Evolutionary conservation across 2,329 filamentous ascomycete species (phyloP), one percentile per base, ranked within the genome.

Genomic region (Dactylellina cionopaga): DNA sequence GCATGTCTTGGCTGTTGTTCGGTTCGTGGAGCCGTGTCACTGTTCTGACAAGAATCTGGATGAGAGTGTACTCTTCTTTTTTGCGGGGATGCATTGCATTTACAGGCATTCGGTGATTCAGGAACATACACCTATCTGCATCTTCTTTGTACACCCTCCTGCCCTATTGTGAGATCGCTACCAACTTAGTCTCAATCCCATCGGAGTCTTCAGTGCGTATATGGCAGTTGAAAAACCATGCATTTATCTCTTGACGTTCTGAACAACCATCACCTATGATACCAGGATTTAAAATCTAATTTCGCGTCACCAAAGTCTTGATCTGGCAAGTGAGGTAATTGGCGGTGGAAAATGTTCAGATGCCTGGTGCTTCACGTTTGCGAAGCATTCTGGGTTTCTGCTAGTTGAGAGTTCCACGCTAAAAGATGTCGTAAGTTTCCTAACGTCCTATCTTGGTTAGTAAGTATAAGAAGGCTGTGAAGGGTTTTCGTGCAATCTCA

Each of bases 331-430:
- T 70, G 56, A 63, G 41, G 56, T 56, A 41, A 41, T 54, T 54
- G 54, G 64, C 62, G 52, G 43, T 39, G 22, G 39, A 47, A 25
- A 47, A 49, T 64, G 25, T 19, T 51, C 55, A 59, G 58, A 64
- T 64, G 66, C 59, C 51, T 71, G 58, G 66, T 59, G 58, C 54
- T 59, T 51, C 17, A 22, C 17, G 22, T 39, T 51, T 58, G 51
- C 43, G 49, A 51, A 58, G 49, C 58, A 49, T 69, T 35, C 35
- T 33, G 44, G 41, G 44, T 47, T 47, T 39, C 49, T 41, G 33
- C 39, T 55, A 71, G 27, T 43, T 59, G 58, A 71, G 51, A 71
- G 66, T 71, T 71, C 66, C 43, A 47, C 58, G 60, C 66, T 71
- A 71, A 71, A 59, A 52, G 19, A 59, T 64, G 66, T 71, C 51